phyloP scores from a whole-genome alignment of 768 basidiomycete genomes.

The Pisolithus microcarpus region DNA sequence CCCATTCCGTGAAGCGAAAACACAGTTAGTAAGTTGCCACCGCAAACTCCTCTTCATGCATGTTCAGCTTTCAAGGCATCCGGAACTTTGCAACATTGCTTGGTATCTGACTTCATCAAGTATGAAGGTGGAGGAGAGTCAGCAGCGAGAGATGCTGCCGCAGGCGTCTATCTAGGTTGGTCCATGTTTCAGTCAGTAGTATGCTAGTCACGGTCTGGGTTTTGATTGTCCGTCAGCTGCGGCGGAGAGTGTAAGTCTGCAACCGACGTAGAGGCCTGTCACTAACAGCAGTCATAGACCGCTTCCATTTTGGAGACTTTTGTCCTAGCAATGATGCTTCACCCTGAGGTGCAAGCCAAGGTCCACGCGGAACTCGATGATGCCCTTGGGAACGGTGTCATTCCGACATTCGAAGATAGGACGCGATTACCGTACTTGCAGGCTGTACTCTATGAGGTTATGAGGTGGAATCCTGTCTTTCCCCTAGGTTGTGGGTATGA shows the following conservation, averaged over 20 bases:
- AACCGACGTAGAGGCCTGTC: not conserved
- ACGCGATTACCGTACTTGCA: constrained; percentile 19
- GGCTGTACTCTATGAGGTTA: constrained; percentile 25
- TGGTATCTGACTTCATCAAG: not conserved
- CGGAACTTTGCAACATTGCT: not conserved
- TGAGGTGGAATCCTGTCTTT: constrained; percentile 28
- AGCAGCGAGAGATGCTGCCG: not conserved
- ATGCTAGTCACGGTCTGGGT: not conserved
- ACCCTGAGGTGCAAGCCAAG: constrained; percentile 23
- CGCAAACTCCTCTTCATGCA: no score
- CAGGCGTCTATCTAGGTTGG: not conserved
- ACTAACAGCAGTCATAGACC: not conserved
- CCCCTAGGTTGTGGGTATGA: constrained; percentile 18
- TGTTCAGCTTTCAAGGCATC: not conserved
- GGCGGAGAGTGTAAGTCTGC: not conserved
- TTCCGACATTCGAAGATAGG: constrained; percentile 25
- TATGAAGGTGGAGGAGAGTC: not conserved
- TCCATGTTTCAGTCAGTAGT: not conserved
- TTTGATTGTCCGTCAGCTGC: not conserved
- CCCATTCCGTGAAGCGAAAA: no score
- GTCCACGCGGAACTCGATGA: constrained; percentile 24
- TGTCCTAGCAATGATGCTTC: constrained; percentile 25
- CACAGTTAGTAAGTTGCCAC: no score
- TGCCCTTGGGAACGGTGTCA: constrained; percentile 23
- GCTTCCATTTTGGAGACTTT: constrained; percentile 7